Evolutionary conservation across 1,139 yeast genomes (phyloP).

Genomic region (Kluyveromyces sp.): DNA sequence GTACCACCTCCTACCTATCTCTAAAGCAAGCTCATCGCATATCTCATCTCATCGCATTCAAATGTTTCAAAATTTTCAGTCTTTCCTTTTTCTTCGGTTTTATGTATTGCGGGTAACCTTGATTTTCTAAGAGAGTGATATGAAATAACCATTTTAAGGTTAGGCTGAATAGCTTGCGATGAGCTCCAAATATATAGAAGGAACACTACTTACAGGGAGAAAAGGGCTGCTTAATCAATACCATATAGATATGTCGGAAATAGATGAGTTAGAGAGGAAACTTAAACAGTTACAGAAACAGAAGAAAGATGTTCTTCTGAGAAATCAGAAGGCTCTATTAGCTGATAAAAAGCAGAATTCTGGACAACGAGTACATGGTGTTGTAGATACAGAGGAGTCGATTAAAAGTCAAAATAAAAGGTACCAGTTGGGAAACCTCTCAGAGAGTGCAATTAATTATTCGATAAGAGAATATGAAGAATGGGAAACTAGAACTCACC

Average conservation of each 20-base stretch:
- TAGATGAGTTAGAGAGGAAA: conserved; percentile 13
- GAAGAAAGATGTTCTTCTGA: conserved; percentile 36
- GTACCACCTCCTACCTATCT: neutral
- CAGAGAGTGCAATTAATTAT: conserved; percentile 34
- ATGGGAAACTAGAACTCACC: conserved; percentile 46
- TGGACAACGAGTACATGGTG: conserved; percentile 18
- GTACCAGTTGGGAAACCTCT: too few species aligned
- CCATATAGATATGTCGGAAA: conserved; percentile 6
- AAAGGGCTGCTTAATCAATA: neutral
- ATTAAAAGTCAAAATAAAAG: too few species aligned
- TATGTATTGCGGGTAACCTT: conserved; percentile 2
- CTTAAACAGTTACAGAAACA: conserved; percentile 28
- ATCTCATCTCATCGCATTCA: conserved; percentile 16
- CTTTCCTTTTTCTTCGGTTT: neutral
- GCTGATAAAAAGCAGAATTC: conserved; percentile 35
- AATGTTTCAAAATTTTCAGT: conserved; percentile 6
- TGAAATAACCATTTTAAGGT: too few species aligned
- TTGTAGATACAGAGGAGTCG: conserved; percentile 31
- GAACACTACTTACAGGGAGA: neutral
- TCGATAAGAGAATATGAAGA: conserved; percentile 60
- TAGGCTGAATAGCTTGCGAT: too few species aligned
- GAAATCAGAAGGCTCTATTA: conserved; percentile 33
- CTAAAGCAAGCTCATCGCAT: conserved; percentile 12
- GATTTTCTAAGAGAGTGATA: neutral
- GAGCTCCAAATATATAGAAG: too few species aligned